Conservation (phyloP, 331 rosid species). For the Rhamnella rubrinervis region DNA sequence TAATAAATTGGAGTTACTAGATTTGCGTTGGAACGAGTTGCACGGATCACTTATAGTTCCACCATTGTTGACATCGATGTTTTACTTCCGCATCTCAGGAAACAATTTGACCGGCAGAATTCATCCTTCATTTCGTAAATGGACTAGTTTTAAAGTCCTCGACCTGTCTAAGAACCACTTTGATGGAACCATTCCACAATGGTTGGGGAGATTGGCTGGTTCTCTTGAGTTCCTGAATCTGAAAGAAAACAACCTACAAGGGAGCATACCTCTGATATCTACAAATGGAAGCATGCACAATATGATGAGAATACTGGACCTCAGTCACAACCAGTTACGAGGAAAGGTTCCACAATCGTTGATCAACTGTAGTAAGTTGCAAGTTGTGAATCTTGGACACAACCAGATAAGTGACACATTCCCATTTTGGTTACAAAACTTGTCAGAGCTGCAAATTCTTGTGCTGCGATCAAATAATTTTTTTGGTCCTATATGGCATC, state of each 20-base stretch:
- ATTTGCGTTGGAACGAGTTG: too few relatives aligned
- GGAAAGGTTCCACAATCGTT: neutral
- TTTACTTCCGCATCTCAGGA: conserved; percentile 4
- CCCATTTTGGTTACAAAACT: neutral
- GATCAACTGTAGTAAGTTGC: neutral
- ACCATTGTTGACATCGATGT: neutral
- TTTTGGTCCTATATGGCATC: neutral
- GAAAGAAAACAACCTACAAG: too few relatives aligned
- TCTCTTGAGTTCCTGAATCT: too few relatives aligned
- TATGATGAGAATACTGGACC: too few relatives aligned
- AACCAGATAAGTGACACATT: neutral
- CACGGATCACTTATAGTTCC: neutral
- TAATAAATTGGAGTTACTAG: too few relatives aligned
- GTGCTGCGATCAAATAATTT: neutral
- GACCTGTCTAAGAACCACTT: neutral
- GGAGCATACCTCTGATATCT: too few relatives aligned
- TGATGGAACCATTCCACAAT: too few relatives aligned
- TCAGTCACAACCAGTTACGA: neutral
- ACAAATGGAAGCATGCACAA: too few relatives aligned
- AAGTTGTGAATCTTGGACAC: neutral
- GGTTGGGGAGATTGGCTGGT: too few relatives aligned
- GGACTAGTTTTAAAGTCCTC: neutral
- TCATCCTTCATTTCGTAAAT: neutral
- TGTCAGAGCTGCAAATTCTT: neutral
- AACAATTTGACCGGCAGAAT: neutral